Evolutionary conservation across 768 basidiomycete genomes (phyloP).

Genomic region (Panellus pusillus): DNA sequence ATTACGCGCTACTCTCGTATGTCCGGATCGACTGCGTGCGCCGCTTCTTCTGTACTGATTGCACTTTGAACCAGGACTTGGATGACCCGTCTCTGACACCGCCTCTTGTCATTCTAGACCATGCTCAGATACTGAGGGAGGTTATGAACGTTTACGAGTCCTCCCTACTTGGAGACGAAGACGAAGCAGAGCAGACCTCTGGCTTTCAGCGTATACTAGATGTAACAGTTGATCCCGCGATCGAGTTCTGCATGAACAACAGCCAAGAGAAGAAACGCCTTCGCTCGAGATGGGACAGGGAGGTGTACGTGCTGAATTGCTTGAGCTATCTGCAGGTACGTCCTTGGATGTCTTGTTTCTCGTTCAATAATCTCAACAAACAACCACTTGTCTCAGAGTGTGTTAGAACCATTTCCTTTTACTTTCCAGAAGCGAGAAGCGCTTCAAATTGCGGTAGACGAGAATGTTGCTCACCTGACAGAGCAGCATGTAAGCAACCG

Average conservation of each 20-base stretch:
- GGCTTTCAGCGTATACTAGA: conserved; percentile 76
- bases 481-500: conserved; percentile 74
- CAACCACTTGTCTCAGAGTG: conserved; percentile 47
- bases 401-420: conserved; percentile 69
- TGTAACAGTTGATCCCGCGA: conserved; percentile 80
- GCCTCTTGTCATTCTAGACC: conserved; percentile 78
- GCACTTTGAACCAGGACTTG: conserved; percentile 50
- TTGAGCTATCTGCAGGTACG: conserved; percentile 76
- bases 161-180: conserved; percentile 72
- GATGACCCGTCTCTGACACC: conserved; percentile 74
- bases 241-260: conserved; percentile 70
- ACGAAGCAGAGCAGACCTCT: conserved; percentile 37
- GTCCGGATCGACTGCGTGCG: conserved; percentile 19
- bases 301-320: conserved; percentile 86
- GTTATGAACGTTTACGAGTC: conserved; percentile 88
- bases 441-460: conserved; percentile 62
- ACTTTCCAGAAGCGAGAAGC: conserved; percentile 57
- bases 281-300: conserved; percentile 72
- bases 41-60: neutral
- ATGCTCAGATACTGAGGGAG: conserved; percentile 81
- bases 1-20: conserved; percentile 52
- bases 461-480: conserved; percentile 61
- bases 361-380: neutral
- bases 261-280: conserved; percentile 62
- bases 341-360: conserved; percentile 19